phyloP scores from a whole-genome alignment of 2,329 filamentous ascomycete genomes.

The Penicillium glabrum region DNA sequence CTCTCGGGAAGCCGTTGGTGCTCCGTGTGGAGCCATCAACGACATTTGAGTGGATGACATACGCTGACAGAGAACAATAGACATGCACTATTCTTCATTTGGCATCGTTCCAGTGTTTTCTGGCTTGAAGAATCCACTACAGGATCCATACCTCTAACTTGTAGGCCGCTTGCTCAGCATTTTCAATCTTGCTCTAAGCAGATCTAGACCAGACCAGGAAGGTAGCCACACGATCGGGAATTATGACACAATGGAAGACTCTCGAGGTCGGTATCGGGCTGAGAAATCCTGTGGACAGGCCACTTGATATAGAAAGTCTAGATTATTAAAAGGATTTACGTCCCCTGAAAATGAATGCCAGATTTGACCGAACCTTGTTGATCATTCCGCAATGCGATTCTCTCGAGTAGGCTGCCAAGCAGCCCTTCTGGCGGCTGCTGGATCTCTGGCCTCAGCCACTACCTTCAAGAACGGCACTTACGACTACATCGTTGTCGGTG shows the following conservation, averaged over 20 bases:
- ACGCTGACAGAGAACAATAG: background rate
- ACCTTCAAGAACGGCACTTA: constrained; percentile 18
- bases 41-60: background rate
- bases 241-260: constrained; percentile 6
- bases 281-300: background rate
- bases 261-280: background rate
- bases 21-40: background rate
- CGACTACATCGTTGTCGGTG: constrained; percentile 26
- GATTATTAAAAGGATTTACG: background rate
- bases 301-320: background rate
- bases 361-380: background rate
- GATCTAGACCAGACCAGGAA: constrained; percentile 5
- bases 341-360: background rate
- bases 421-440: constrained; percentile 14
- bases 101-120: background rate
- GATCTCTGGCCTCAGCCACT: constrained; percentile 11
- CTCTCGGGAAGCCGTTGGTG: constrained; percentile 7
- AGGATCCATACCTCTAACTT: background rate
- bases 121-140: background rate
- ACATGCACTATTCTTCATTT: background rate
- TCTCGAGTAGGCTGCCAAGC: constrained; percentile 9
- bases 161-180: constrained; percentile 1
- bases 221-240: constrained; percentile 1
- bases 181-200: constrained; percentile 3
- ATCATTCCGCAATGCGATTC: constrained; percentile 7